These are phyloP conservation scores for Stemphylium vesicarium DNA, from an alignment of 2,329 filamentous ascomycete species.

Conservation along the genomic window DNA sequence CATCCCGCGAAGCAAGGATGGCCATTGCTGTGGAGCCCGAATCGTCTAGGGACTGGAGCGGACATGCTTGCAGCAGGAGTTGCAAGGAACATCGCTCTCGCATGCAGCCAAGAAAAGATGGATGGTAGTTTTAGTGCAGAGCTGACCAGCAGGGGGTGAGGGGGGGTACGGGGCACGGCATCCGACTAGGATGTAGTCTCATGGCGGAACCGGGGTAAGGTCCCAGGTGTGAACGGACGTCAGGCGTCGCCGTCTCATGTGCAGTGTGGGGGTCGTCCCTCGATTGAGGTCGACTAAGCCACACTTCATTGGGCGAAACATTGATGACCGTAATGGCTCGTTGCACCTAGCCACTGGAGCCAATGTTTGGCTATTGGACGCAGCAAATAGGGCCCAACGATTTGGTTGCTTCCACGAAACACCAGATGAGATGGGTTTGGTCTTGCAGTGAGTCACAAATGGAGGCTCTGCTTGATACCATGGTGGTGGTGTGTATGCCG, in stretches of 20 bases:
- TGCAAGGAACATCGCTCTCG: slow-evolving; percentile 39
- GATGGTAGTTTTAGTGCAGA: slow-evolving; percentile 41
- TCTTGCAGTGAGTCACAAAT: not conserved
- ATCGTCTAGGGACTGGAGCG: slow-evolving; percentile 38
- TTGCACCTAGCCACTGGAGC: slow-evolving; percentile 16
- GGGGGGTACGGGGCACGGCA: slow-evolving; percentile 35
- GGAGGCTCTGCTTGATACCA: not conserved
- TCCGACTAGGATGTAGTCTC: slow-evolving; percentile 37
- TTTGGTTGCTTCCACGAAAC: not conserved
- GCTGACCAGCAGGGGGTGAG: slow-evolving; percentile 31
- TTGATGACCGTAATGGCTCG: slow-evolving; percentile 13
- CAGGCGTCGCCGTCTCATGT: slow-evolving; percentile 42
- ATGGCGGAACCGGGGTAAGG: slow-evolving; percentile 33
- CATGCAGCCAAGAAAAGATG: slow-evolving; percentile 46
- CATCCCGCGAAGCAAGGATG: slow-evolving; percentile 46
- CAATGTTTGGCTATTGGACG: not conserved
- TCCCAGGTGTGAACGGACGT: slow-evolving; percentile 37
- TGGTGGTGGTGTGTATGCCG: not conserved
- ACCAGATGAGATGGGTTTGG: not conserved
- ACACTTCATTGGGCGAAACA: slow-evolving; percentile 32
- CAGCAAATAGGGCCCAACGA: not conserved
- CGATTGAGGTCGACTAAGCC: slow-evolving; percentile 31
- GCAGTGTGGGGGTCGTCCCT: slow-evolving; percentile 40
- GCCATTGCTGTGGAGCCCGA: slow-evolving; percentile 41
- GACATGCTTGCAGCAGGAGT: slow-evolving; percentile 41